phyloP scores from a whole-genome alignment of 2,329 filamentous ascomycete genomes.

The Golovinomyces cichoracearum region DNA sequence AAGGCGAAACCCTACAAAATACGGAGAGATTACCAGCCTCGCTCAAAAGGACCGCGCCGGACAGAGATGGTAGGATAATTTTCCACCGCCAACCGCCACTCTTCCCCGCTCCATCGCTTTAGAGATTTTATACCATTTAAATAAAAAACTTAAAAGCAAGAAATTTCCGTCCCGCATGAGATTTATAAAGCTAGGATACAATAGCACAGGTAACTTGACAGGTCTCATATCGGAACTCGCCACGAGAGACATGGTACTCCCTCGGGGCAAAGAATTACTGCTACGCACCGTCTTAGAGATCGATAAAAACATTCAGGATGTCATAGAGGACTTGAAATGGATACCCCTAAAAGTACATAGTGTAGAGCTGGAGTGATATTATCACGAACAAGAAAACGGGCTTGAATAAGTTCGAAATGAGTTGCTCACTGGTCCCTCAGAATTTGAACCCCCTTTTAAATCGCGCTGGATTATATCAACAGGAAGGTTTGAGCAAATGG shows the following conservation, averaged over 20 bases:
- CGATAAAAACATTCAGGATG: neutral
- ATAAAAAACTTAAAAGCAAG: neutral
- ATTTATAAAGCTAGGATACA: neutral
- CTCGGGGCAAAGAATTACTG: neutral
- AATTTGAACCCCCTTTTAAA: neutral
- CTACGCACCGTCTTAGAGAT: neutral
- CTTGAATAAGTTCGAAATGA: neutral
- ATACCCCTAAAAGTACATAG: neutral
- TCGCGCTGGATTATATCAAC: neutral
- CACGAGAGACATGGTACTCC: neutral
- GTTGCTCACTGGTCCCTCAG: neutral
- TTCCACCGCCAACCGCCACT: neutral
- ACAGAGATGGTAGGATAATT: neutral
- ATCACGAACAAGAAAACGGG: neutral
- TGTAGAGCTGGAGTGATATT: neutral
- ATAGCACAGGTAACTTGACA: neutral
- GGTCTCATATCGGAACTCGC: neutral
- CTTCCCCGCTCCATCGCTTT: neutral
- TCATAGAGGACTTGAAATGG: neutral
- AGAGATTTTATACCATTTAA: neutral
- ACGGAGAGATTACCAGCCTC: neutral
- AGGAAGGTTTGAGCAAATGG: neutral
- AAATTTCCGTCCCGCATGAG: neutral
- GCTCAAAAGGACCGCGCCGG: neutral
- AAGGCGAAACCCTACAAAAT: neutral